Percentiles rank a stretch among this genome's conserved stretches.
phyloP scores from a whole-genome alignment of 495 filamentous ascomycete species.

The Neurospora pannonica region DNA sequence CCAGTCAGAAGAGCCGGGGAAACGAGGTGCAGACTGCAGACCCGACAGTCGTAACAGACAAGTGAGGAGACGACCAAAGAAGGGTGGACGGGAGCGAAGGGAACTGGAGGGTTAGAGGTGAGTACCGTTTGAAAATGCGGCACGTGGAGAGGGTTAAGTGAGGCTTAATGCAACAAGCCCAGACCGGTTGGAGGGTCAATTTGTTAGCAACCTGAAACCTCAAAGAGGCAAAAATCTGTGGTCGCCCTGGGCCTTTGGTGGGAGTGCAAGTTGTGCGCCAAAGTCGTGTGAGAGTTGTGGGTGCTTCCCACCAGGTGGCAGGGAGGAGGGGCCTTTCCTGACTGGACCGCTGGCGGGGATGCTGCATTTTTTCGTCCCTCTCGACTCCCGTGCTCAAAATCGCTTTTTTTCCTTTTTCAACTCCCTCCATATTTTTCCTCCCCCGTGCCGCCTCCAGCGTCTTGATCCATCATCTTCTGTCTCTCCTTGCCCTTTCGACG shows the following conservation, averaged over 20 bases:
- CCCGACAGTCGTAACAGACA: background rate
- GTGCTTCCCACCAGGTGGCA: conserved; percentile 6
- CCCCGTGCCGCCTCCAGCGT: conserved; percentile 3
- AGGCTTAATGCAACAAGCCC: background rate
- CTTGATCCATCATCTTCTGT: conserved; percentile 18
- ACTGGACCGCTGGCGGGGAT: conserved; percentile 14
- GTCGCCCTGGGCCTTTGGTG: background rate
- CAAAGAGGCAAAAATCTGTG: background rate
- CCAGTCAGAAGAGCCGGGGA: background rate
- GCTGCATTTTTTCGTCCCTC: conserved; percentile 5
- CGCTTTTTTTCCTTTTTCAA: conserved; percentile 6
- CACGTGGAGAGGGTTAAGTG: background rate
- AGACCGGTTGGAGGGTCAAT: background rate
- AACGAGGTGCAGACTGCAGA: background rate
- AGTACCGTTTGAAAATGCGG: background rate
- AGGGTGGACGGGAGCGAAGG: background rate
- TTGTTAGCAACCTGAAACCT: background rate
- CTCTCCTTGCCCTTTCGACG: conserved; percentile 11
- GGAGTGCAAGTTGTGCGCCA: background rate
- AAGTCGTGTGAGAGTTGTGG: background rate
- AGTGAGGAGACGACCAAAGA: background rate
- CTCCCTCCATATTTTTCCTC: background rate
- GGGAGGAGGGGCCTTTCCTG: conserved; percentile 7
- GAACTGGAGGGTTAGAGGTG: background rate
- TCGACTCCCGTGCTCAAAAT: conserved; percentile 9